Base-by-base conservation (phyloP, 257 asterid species). In the Solanum megistacrolobum region DNA sequence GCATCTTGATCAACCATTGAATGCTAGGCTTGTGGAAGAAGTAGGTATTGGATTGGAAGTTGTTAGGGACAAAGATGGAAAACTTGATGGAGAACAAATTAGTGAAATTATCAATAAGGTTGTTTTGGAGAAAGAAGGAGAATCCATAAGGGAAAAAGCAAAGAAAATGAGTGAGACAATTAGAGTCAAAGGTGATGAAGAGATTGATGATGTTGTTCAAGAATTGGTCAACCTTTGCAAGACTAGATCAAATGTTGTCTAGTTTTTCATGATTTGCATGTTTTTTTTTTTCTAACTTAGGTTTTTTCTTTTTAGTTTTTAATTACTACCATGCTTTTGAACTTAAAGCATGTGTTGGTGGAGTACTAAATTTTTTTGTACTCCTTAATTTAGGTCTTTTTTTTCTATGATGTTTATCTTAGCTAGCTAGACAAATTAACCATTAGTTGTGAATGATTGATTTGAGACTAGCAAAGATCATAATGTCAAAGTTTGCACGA, bases 1-100 rank as follows among this genome's bases (percentile, higher is more conserved):
- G 91, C 89, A 83, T 21, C 35, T 86, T 13, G 92, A 90, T 23
- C 91, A 90, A 81, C 90, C 91, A 9, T 62, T 90, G 88, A 88
- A 83, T 87, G 89, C 89, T 55, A 88, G 89, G 48, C 8, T 88
- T 55, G 89, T 88, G 31, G 91, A 65, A 38, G 87, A 81, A 9
- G 75, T 68, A 29, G 91, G 91, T 12, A 68, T 90, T 25, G 92
- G 88, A 5, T 18, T 90, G 46, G 92, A 90, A 87, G 88, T 83
- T 35, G 65, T 83, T 46, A 88, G 91, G 62, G 89, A 88, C 34
- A 76, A 69, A 11, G 60, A 68, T 14, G 89, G 89, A 4, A 81
- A 84, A 58, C 91, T 90, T 74, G 87, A 46, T 32, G 55, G 91
- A 12, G 89, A 86, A 55, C 85, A 55, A 46, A 87, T 90, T 3